Evolutionary conservation across 2,329 filamentous ascomycete species (phyloP).

Genomic region (Stagonosporopsis rhizophila): DNA sequence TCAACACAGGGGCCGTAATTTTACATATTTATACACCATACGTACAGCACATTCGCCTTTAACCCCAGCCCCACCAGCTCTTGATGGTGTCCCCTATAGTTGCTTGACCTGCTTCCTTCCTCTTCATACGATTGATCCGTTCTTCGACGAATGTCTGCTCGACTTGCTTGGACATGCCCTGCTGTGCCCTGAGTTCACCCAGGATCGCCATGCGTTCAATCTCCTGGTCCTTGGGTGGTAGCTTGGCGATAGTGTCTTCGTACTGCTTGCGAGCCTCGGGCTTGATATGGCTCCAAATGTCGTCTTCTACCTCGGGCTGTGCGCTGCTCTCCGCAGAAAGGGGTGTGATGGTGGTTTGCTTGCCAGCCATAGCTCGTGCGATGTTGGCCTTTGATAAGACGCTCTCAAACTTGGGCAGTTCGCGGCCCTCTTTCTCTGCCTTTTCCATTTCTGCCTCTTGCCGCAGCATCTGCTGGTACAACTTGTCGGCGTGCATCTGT

Average conservation of each 20-base stretch:
- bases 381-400: constrained; percentile 55
- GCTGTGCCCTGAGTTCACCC: constrained; percentile 44
- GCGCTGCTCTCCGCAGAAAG: constrained; percentile 5
- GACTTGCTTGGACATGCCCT: constrained; percentile 41
- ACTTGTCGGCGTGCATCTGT: constrained; percentile 91
- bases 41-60: constrained; percentile 22
- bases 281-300: constrained; percentile 44
- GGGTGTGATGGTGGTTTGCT: constrained; percentile 16
- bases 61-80: constrained; percentile 47
- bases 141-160: constrained; percentile 45
- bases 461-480: constrained; percentile 85
- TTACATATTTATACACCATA: constrained; percentile 13
- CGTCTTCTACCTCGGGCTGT: constrained; percentile 28
- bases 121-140: constrained; percentile 45
- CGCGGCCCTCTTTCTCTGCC: constrained; percentile 65
- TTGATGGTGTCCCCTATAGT: constrained; percentile 50
- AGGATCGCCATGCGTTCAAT: constrained; percentile 44
- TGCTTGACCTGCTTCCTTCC: constrained; percentile 44
- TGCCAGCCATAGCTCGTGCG: constrained; percentile 33
- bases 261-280: constrained; percentile 40
- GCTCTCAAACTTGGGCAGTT: constrained; percentile 65
- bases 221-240: constrained; percentile 42
- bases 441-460: constrained; percentile 79
- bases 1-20: constrained; percentile 1
- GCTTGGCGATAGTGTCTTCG: constrained; percentile 41